Conservation (phyloP, 2,329 filamentous ascomycete genomes). For the Aspergillus versicolor region DNA sequence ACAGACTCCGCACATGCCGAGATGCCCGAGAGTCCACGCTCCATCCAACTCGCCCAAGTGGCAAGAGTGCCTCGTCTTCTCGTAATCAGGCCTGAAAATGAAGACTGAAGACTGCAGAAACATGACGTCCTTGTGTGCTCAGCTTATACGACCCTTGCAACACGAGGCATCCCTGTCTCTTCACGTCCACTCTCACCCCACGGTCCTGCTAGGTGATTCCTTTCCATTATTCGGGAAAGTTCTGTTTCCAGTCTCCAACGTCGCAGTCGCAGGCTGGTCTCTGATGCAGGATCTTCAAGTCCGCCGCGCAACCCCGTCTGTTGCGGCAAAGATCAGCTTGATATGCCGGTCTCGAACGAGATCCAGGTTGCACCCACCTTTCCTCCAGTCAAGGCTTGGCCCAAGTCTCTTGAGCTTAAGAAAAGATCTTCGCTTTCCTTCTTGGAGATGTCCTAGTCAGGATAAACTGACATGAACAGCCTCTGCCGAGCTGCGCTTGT, state of each 20-base stretch:
- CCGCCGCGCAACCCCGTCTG: neutral
- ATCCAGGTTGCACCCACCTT: neutral
- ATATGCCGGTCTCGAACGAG: conserved; percentile 1
- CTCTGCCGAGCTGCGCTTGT: conserved; percentile 4
- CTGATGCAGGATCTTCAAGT: neutral
- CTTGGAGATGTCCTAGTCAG: neutral
- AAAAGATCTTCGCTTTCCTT: neutral
- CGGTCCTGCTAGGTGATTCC: neutral
- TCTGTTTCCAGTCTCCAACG: neutral
- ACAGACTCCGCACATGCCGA: neutral
- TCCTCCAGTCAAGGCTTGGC: conserved; percentile 7
- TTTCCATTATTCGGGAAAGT: too few relatives aligned
- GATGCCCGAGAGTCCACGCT: too few relatives aligned
- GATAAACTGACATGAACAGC: neutral
- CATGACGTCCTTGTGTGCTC: too few relatives aligned
- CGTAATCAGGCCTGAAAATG: too few relatives aligned
- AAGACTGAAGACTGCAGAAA: too few relatives aligned
- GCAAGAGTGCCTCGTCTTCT: too few relatives aligned
- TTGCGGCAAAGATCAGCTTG: conserved; percentile 1
- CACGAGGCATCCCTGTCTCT: too few relatives aligned
- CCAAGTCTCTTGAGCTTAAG: conserved; percentile 3
- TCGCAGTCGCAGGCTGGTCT: neutral
- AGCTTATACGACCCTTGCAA: too few relatives aligned
- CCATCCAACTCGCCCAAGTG: too few relatives aligned
- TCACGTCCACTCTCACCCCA: neutral